Base-by-base conservation (phyloP, 345 rosid genomes). In the Ceriops decandra region DNA sequence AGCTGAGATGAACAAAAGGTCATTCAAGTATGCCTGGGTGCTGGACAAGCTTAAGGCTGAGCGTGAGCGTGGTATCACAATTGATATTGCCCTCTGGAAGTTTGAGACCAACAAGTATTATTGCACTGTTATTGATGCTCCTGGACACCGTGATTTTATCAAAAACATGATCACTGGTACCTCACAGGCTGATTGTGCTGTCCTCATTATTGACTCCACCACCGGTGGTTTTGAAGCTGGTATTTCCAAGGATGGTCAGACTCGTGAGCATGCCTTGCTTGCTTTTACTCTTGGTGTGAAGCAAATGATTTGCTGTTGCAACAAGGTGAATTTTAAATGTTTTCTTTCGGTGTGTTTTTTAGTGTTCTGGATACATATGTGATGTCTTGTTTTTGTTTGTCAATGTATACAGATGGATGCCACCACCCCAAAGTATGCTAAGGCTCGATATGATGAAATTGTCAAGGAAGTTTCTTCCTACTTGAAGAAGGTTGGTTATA, bases 221-320 rank as follows among this genome's bases (percentile, higher is more conserved):
- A 89, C 91, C 63, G 90, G 91, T 82, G 95, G 91, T 74, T 89
- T 89, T 49, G 91, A 88, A 62, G 95, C 91, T 62, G 95, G 95
- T 81, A 88, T 88, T 62, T 88, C 95, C 52, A 88, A 88, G 83
- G 95, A 88, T 72, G 95, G 95, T 8, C 91, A 88, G 88, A 88
- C 95, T 42, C 84, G 91, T 74, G 88, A 88, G 84, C 92, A 87
- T 65, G 86, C 89, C 5, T 57, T 87, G 57, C 88, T 88, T 26
- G 88, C 93, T 17, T 88, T 88, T 66, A 86, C 90, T 47, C 93
- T 87, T 47, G 91, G 91, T 73, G 87, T 87, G 31, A 87, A 68
- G 84, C 89, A 87, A 75, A 87, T 85, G 93, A 88, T 88, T 60
- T 88, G 90, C 76, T 88, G 93, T 73, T 84, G 90, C 61, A 88